phyloP scores from a whole-genome alignment of 495 filamentous ascomycete species.

The Stereocaulon alpinum region DNA sequence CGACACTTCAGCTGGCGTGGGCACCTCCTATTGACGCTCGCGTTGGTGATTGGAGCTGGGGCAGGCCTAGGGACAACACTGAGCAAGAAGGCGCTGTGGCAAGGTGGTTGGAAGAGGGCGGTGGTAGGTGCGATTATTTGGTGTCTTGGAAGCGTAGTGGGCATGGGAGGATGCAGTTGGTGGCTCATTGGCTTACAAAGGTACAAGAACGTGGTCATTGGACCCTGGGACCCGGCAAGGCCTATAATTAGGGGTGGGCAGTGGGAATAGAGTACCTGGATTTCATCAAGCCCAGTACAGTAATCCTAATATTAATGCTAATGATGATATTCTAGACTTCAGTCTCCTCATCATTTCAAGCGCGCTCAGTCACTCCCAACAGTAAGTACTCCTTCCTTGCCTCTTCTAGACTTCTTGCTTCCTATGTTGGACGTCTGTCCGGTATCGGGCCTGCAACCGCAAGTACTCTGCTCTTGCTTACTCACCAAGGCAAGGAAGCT shows the following conservation, averaged over 20 bases:
- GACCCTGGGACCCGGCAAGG: constrained; percentile 93
- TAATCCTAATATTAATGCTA: not conserved
- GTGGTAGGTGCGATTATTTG: constrained; percentile 65
- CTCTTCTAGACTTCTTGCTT: too few species aligned
- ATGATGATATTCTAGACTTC: not conserved
- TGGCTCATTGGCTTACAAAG: constrained; percentile 96
- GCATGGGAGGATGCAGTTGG: constrained; percentile 92
- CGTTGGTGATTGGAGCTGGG: constrained; percentile 69
- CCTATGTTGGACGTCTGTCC: too few species aligned
- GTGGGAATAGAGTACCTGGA: constrained; percentile 15
- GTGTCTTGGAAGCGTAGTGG: constrained; percentile 53
- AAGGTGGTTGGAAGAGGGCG: constrained; percentile 64
- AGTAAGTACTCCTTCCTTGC: too few species aligned
- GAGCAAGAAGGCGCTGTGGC: constrained; percentile 34
- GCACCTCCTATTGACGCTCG: constrained; percentile 65
- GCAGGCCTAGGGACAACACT: constrained; percentile 66
- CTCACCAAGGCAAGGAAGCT: too few species aligned
- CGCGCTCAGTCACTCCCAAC: too few species aligned
- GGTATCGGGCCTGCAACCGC: too few species aligned
- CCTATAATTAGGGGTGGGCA: constrained; percentile 51
- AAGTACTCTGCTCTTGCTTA: too few species aligned
- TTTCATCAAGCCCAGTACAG: too few species aligned
- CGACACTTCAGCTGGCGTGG: constrained; percentile 75
- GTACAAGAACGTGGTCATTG: constrained; percentile 98
- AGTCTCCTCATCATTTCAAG: too few species aligned